A percentile compares a stretch with the other conserved stretches of the same genome.
Conservation (phyloP, 2,329 filamentous ascomycete species). For the Tolypocladium cylindrosporum region DNA sequence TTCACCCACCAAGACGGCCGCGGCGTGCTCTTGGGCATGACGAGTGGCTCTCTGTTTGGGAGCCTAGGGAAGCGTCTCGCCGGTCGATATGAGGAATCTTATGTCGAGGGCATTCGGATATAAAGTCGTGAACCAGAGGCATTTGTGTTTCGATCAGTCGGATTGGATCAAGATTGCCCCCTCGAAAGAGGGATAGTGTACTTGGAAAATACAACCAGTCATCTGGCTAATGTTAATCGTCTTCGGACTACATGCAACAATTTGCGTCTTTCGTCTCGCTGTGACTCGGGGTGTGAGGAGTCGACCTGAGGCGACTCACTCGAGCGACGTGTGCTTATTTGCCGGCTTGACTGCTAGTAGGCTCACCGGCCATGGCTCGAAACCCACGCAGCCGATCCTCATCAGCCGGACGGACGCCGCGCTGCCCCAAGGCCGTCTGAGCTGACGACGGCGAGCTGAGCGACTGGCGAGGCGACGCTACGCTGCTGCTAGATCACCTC, state of each 20-base stretch:
- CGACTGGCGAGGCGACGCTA: neutral
- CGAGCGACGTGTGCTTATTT: neutral
- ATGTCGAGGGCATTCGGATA: neutral
- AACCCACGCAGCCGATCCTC: neutral
- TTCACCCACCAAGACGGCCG: neutral
- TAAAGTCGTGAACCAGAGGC: neutral
- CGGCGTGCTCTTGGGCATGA: neutral
- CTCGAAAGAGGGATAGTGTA: conserved; percentile 4
- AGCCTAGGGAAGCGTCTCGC: neutral
- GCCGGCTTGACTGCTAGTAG: neutral
- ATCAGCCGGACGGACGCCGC: neutral
- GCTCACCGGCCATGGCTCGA: neutral
- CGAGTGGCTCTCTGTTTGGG: neutral
- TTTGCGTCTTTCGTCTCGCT: neutral
- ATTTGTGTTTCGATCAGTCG: neutral
- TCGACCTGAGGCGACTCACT: neutral
- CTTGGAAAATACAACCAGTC: conserved; percentile 10
- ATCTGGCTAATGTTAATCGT: conserved; percentile 12
- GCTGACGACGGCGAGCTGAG: neutral
- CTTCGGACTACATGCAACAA: neutral
- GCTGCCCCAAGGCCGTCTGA: neutral
- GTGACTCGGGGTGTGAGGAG: neutral
- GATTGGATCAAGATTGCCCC: conserved; percentile 3
- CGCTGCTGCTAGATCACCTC: neutral
- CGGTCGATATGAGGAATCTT: neutral